phyloP scores from a whole-genome alignment of 1,139 yeast species.

The Kodamaea ohmeri region DNA sequence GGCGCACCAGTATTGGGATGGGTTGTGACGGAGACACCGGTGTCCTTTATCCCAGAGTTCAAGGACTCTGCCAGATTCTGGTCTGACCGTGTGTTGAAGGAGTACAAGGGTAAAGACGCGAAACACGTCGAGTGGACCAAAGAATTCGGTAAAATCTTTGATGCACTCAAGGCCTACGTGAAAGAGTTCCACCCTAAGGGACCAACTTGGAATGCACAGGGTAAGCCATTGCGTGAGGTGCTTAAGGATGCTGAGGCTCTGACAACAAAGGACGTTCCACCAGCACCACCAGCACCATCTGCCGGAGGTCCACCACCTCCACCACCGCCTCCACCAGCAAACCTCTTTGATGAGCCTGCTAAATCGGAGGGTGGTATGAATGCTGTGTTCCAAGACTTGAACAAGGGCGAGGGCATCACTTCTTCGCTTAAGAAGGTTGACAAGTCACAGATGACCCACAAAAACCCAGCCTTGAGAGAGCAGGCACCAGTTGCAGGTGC shows the following conservation, averaged over 20 bases:
- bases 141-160: constrained; percentile 58
- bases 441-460: constrained; percentile 90
- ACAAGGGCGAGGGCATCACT: constrained; percentile 81
- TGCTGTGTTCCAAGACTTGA: constrained; percentile 91
- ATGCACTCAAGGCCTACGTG: constrained; percentile 66
- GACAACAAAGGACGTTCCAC: constrained; percentile 19
- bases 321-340: constrained; percentile 72
- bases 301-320: constrained; percentile 27
- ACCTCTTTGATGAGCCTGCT: constrained; percentile 47
- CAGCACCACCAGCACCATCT: constrained; percentile 25
- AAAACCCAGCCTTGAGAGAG: constrained; percentile 78
- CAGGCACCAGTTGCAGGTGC: constrained; percentile 33
- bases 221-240: constrained; percentile 45
- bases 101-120: constrained; percentile 67
- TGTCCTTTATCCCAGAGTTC: constrained; percentile 73
- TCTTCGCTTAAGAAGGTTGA: constrained; percentile 88
- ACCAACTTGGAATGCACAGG: constrained; percentile 59
- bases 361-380: constrained; percentile 51
- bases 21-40: constrained; percentile 74
- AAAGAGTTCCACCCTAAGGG: constrained; percentile 82
- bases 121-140: constrained; percentile 80
- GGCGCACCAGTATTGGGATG: constrained; percentile 91
- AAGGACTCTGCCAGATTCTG: constrained; percentile 93
- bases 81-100: constrained; percentile 87
- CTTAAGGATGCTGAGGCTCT: constrained; percentile 18